A percentile compares a stretch with the other conserved stretches of the same genome.
These are phyloP conservation scores for Aspergillus quadricinctus DNA, from an alignment of 2,329 filamentous ascomycete genomes.

Conservation along the genomic window DNA sequence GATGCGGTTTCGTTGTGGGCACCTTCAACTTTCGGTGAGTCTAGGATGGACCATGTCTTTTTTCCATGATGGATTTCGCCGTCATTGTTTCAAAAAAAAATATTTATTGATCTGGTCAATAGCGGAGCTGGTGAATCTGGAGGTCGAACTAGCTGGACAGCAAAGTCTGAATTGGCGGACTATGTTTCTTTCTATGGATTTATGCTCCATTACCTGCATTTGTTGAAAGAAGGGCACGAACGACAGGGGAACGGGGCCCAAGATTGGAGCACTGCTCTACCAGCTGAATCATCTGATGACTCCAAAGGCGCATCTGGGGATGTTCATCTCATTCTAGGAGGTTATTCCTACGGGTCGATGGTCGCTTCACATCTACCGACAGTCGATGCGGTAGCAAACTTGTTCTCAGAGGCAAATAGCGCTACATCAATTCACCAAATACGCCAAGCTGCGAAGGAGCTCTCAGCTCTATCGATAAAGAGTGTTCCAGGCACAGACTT, in stretches of 20 bases:
- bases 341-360: conserved; percentile 89
- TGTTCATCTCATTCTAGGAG: conserved; percentile 58
- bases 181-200: conserved; percentile 82
- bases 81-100: conserved; percentile 14
- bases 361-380: conserved; percentile 68
- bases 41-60: not conserved
- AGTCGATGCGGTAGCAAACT: conserved; percentile 53
- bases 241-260: not conserved
- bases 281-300: not conserved
- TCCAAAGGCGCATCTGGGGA: not conserved
- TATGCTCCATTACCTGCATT: conserved; percentile 66
- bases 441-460: conserved; percentile 61
- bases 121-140: conserved; percentile 74
- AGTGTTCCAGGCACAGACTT: conserved; percentile 21
- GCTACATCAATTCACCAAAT: conserved; percentile 65
- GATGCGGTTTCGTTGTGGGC: conserved; percentile 67
- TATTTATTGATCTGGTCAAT: not conserved
- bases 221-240: conserved; percentile 40
- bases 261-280: not conserved
- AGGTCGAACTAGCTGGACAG: conserved; percentile 83
- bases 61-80: not conserved
- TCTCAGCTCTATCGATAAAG: conserved; percentile 62
- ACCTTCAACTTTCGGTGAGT: conserved; percentile 87
- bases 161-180: conserved; percentile 73
- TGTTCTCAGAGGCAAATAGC: conserved; percentile 52